A percentile compares a stretch with the other conserved stretches of the same genome.
phyloP scores from a whole-genome alignment of 2,329 filamentous ascomycete species.

The Helotiales sp. region DNA sequence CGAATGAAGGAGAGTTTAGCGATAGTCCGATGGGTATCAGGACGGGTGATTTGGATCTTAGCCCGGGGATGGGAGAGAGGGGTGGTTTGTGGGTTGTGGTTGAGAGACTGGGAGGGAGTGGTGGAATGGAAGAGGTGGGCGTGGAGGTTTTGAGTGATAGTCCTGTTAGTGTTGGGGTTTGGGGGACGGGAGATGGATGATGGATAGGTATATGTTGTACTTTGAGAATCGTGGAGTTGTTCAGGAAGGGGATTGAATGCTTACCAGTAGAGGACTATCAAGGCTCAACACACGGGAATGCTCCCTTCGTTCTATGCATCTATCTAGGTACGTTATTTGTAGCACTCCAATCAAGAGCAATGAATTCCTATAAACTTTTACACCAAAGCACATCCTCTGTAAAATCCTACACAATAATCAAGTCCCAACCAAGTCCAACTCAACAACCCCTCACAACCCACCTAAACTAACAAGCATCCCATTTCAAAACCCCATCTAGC shows the following conservation, averaged over 20 bases:
- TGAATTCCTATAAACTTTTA: no score
- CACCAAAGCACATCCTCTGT: no score
- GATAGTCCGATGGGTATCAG: conserved; percentile 67
- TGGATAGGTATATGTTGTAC: background rate
- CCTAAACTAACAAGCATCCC: no score
- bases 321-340: no score
- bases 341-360: no score
- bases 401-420: no score
- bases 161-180: conserved; percentile 35
- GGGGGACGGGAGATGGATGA: conserved; percentile 33
- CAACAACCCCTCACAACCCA: no score
- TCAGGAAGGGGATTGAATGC: background rate
- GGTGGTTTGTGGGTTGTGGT: conserved; percentile 77
- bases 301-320: no score
- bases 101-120: conserved; percentile 66
- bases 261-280: no score
- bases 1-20: conserved; percentile 71
- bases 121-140: conserved; percentile 48
- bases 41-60: conserved; percentile 73
- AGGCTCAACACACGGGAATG: no score
- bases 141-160: conserved; percentile 48
- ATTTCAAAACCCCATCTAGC: no score
- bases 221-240: background rate
- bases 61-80: conserved; percentile 55
- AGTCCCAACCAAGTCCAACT: no score